phyloP scores from a whole-genome alignment of 208 protist genomes.

The Phytomonas francai region DNA sequence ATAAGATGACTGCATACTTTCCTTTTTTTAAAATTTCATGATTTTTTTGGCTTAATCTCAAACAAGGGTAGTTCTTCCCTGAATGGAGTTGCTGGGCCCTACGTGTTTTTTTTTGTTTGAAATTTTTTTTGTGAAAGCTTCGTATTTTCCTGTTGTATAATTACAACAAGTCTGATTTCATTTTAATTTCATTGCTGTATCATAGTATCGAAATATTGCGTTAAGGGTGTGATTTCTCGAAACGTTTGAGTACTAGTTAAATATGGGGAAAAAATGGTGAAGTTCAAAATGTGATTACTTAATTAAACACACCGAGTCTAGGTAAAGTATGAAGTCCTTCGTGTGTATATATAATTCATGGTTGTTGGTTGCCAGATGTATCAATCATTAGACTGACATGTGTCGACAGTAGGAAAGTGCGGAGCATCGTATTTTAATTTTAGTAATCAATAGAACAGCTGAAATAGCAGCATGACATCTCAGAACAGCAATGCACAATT shows the following conservation, averaged over 20 bases:
- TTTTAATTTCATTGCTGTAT: neutral
- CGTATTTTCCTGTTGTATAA: slow-evolving; percentile 14
- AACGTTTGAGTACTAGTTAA: neutral
- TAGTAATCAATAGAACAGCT: neutral
- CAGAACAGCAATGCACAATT: neutral
- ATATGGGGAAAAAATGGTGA: neutral
- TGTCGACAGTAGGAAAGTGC: neutral
- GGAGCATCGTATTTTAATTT: neutral
- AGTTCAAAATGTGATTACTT: neutral
- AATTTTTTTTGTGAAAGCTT: neutral
- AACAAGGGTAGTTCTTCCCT: neutral
- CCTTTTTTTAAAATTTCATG: slow-evolving; percentile 8
- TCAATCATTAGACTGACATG: neutral
- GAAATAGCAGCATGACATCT: neutral
- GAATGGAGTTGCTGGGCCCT: neutral
- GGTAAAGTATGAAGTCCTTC: neutral
- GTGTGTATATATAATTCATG: neutral
- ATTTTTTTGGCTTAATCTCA: neutral
- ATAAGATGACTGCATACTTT: neutral
- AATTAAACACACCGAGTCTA: neutral
- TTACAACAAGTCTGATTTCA: neutral
- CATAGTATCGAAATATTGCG: neutral
- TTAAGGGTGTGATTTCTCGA: neutral
- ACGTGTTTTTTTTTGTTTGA: slow-evolving; percentile 11
- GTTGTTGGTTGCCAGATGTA: neutral